Conservation (phyloP, 441 rosid genomes). For the Biscutella laevigata region DNA sequence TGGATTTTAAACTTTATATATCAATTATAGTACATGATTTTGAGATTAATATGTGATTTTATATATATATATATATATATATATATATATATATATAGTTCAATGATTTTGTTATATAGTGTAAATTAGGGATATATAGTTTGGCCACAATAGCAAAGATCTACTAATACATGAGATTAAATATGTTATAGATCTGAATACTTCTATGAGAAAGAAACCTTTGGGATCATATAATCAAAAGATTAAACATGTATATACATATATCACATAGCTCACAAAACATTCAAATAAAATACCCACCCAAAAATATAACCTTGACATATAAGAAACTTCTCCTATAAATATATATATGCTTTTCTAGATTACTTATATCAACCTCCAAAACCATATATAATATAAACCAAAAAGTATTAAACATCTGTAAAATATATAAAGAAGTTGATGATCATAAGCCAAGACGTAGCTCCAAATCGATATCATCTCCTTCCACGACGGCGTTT, state of each 20-base stretch:
- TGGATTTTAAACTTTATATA: too few relatives aligned
- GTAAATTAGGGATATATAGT: too few relatives aligned
- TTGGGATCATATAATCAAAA: background rate
- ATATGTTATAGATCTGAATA: too few relatives aligned
- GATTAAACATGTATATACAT: background rate
- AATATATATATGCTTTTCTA: conserved; percentile 8
- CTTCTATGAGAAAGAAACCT: background rate
- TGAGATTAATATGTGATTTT: too few relatives aligned
- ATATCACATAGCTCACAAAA: conserved; percentile 3
- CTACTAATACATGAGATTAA: too few relatives aligned
- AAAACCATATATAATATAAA: conserved; percentile 15
- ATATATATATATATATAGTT: too few relatives aligned
- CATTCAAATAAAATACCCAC: conserved; percentile 10
- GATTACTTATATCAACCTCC: conserved; percentile 9
- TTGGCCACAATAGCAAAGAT: too few relatives aligned
- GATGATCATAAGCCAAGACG: conserved; percentile 25
- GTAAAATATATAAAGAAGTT: background rate
- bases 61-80: too few relatives aligned
- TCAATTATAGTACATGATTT: too few relatives aligned
- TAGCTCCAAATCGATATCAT: conserved; percentile 29
- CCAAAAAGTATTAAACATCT: conserved; percentile 18
- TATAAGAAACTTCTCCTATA: conserved; percentile 20
- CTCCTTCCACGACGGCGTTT: conserved; percentile 23
- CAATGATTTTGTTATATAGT: too few relatives aligned
- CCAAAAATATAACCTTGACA: conserved; percentile 16